Evolutionary conservation across 2,329 filamentous ascomycete species (phyloP), one percentile per base, ranked within the genome.

Genomic region (Beauveria varroae): DNA sequence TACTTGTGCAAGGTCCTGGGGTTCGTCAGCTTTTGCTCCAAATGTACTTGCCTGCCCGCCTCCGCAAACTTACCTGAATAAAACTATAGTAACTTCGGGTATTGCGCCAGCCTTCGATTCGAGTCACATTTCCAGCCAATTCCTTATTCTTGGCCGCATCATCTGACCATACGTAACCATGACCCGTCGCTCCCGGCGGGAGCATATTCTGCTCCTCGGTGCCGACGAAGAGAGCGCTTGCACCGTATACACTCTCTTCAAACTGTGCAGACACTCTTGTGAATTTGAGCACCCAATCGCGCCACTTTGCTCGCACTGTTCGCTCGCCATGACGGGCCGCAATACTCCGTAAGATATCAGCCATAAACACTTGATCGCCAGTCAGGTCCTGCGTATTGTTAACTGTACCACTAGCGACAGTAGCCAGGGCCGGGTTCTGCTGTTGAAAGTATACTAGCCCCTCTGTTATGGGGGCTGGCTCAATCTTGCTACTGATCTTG

Each of bases 1-100:
- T 16, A 87, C 71, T 66, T 86, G 83, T 41, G 85, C 85, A 62
- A 88, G 78, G 71, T 89, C 86, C 85, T 89, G 64, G 14, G 43
- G 18, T 40, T 51, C n/a, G 54, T 69, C 59, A 71, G 65, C 41
- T 68, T 69, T 58, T 69, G 64, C 24, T 10, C 34, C 5, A 34
- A 12, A 16, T 14, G 34, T 6, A 16, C 34, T 41, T 9, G n/a
- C 41, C 34, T 3, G 6, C 16, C 9, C 14, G 3, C 5, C 3
- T 24, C 28, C 16, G 3, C 22, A 54, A 30, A 62, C 78, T 67
- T 74, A 87, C 90, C 78, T 96, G 91, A 65, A 98, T 93, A 71
- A 91, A 98, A 66, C 90, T 92, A 76, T 96, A 96, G 72, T 99
- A 99, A 69, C 91, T 96, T 63, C 95, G 83, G 1, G 95, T 98